Conservation (phyloP, 306 rosid genomes). For the Prunus persica region DNA sequence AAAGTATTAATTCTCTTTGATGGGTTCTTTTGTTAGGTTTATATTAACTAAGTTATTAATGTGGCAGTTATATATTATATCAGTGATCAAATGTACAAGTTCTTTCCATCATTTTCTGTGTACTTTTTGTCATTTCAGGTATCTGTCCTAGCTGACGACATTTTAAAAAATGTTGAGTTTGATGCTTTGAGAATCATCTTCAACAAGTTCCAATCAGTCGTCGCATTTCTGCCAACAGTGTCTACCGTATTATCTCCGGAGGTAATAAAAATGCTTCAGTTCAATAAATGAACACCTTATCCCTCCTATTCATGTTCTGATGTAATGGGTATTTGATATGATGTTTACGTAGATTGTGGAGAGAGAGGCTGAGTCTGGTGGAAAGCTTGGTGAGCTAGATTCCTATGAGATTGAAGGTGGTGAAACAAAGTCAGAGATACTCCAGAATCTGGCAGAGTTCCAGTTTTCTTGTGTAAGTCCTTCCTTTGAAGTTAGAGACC, state of each 20-base stretch:
- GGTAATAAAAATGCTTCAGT: conserved; percentile 41
- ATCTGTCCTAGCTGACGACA: conserved; percentile 89
- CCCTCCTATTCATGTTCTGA: conserved; percentile 1
- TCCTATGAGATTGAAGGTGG: conserved; percentile 97
- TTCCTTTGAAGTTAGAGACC: neutral
- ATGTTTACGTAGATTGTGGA: conserved; percentile 57
- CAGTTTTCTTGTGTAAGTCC: conserved; percentile 95
- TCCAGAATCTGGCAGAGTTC: conserved; percentile 90
- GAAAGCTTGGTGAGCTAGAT: conserved; percentile 79
- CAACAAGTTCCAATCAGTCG: conserved; percentile 88
- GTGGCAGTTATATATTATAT: neutral
- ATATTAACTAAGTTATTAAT: neutral
- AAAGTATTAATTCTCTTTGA: neutral
- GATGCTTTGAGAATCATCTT: conserved; percentile 80
- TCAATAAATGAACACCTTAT: neutral
- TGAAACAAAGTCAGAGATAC: conserved; percentile 85
- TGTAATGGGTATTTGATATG: conserved; percentile 13
- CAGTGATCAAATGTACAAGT: neutral
- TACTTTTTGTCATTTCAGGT: conserved; percentile 52
- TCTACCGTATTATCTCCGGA: conserved; percentile 86
- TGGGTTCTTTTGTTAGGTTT: neutral
- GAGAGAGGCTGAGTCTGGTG: conserved; percentile 87
- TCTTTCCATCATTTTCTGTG: neutral
- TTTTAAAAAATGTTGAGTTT: conserved; percentile 86
- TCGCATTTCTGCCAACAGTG: conserved; percentile 67